Evolutionary conservation across 495 filamentous ascomycete genomes (phyloP), one percentile per base, ranked within the genome.

Genomic region (Baudoinia panamericana): DNA sequence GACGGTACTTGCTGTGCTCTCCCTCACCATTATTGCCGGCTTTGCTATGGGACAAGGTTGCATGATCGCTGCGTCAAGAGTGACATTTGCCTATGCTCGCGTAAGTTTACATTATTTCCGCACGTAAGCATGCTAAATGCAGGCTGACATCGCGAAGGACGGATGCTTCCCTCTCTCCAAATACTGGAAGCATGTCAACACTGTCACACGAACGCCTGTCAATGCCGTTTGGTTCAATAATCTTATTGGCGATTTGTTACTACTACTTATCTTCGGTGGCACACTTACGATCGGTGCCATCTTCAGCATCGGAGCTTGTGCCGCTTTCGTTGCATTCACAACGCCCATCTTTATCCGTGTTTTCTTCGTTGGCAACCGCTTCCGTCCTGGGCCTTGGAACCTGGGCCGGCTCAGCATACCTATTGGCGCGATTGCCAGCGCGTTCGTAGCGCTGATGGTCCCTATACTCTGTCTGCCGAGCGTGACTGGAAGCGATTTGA

Each of bases 21-120:
- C 67, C 3, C 58, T 86, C 23, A 86, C 80, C 4, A 82, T 86
- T 51, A 62, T 83, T 34, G 82, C 79, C 52, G 78, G 75, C 3
- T 86, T 82, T 57, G 78, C 70, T 13, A 85, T 85, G 81, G 81
- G 81, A 15, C 81, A 86, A 61, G 81, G 78, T 1, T 84, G 78
- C 57, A 84, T 83, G 80, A 77, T 86, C 24, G 78, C 80, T 28
- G 81, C 81, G 2, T 81, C 76, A 5, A 66, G 81, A 36, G 81
- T 86, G 19, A 82, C 80, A 13, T 86, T 82, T 50, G 81, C 81
- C 13, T 85, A 85, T 56, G 80, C 80, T 6, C 75, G 81, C n/a
- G n/a, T n/a, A n/a, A n/a, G n/a, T n/a, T n/a, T n/a, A n/a, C n/a
- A n/a, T n/a, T n/a, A n/a, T n/a, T n/a, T n/a, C n/a, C n/a, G n/a